phyloP scores from a whole-genome alignment of 306 rosid species.

The Canavalia gladiata region DNA sequence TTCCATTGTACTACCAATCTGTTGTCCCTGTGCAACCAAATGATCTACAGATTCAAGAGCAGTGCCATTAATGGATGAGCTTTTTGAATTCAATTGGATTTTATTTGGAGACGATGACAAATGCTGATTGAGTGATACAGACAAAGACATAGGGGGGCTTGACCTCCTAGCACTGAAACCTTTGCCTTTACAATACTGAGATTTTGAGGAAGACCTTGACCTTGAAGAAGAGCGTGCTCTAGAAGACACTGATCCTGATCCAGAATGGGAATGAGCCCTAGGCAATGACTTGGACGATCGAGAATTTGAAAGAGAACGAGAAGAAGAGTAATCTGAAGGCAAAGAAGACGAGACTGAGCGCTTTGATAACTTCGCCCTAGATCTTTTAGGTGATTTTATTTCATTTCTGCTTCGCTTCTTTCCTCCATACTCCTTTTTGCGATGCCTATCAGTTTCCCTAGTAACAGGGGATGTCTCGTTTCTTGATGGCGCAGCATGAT shows the following conservation, averaged over 20 bases:
- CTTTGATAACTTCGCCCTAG: conserved; percentile 52
- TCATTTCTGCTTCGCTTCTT: conserved; percentile 59
- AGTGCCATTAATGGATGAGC: conserved; percentile 48
- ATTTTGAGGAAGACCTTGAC: conserved; percentile 58
- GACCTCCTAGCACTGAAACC: conserved; percentile 57
- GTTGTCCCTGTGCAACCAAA: conserved; percentile 44
- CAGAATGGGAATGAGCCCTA: conserved; percentile 45
- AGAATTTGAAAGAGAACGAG: conserved; percentile 55
- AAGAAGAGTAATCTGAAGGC: conserved; percentile 49
- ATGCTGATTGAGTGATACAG: conserved; percentile 55
- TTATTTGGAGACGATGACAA: conserved; percentile 44
- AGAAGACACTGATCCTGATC: conserved; percentile 55
- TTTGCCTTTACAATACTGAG: conserved; percentile 41
- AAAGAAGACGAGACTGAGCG: conserved; percentile 49
- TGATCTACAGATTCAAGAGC: conserved; percentile 45
- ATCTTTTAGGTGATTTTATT: conserved; percentile 48
- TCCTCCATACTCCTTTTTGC: conserved; percentile 47
- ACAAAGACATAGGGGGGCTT: conserved; percentile 55
- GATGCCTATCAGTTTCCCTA: conserved; percentile 45
- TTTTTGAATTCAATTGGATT: conserved; percentile 47
- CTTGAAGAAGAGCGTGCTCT: conserved; percentile 49
- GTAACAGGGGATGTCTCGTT: conserved; percentile 38
- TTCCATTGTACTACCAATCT: conserved; percentile 29
- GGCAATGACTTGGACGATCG: conserved; percentile 52
- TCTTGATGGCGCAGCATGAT: conserved; percentile 23